Conservation (phyloP, 202 grass and related monocot genomes). For the Eragrostis tef region DNA sequence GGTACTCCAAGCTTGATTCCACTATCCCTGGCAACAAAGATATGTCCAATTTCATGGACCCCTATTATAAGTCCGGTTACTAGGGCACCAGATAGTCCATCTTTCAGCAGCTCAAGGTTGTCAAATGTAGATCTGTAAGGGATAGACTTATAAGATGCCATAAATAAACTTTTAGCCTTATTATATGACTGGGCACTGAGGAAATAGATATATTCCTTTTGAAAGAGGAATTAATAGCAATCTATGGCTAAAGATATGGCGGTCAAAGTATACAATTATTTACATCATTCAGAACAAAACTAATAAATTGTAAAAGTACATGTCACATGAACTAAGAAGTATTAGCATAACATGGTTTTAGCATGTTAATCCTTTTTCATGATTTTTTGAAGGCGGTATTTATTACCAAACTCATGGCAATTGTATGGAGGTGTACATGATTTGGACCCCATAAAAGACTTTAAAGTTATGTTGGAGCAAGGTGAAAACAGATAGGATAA, state of each 20-base stretch:
- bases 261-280: conserved; percentile 1
- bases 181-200: neutral
- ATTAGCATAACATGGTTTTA: conserved; percentile 27
- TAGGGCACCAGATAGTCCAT: conserved; percentile 75
- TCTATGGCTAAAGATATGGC: neutral
- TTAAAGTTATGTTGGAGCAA: conserved; percentile 22
- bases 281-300: conserved; percentile 24
- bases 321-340: neutral
- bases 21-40: conserved; percentile 73
- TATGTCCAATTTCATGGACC: conserved; percentile 89
- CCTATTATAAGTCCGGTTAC: conserved; percentile 77
- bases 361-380: neutral
- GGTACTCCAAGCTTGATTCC: conserved; percentile 92
- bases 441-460: conserved; percentile 1
- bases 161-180: neutral
- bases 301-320: neutral
- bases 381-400: neutral
- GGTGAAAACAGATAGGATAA: conserved; percentile 12
- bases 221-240: neutral
- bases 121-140: conserved; percentile 89
- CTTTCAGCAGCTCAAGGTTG: conserved; percentile 86
- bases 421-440: neutral
- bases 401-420: conserved; percentile 18
- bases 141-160: conserved; percentile 3
- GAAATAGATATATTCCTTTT: conserved; percentile 3